Conservation (phyloP, 768 basidiomycete genomes). For the Boletus vermiculosoides region DNA sequence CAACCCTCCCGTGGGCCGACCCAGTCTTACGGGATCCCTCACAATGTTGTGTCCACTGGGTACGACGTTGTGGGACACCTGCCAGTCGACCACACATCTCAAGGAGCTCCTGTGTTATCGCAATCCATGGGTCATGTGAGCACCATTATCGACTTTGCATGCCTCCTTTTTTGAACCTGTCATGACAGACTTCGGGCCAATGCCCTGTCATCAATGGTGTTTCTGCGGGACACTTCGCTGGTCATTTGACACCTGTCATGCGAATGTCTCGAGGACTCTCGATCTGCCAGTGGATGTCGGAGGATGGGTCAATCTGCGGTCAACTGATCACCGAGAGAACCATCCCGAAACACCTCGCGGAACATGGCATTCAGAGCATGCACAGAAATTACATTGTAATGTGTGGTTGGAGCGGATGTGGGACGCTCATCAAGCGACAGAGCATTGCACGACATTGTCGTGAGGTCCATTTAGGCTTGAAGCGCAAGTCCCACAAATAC, state of each 20-base stretch:
- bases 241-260: background rate
- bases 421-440: background rate
- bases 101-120: background rate
- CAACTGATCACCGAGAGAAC: background rate
- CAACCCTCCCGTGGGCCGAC: background rate
- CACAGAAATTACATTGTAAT: background rate
- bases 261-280: background rate
- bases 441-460: conserved; percentile 12
- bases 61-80: background rate
- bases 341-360: conserved; percentile 9
- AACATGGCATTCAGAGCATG: conserved; percentile 12
- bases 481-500: background rate
- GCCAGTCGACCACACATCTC: background rate
- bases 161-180: background rate
- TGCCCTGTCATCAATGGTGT: background rate
- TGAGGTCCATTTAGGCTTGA: conserved; percentile 16
- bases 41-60: too few species aligned
- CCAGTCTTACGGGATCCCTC: background rate
- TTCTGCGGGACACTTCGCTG: background rate
- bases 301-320: background rate
- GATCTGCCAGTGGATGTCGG: conserved; percentile 1
- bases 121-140: conserved; percentile 6
- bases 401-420: conserved; percentile 15
- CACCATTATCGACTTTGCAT: background rate
- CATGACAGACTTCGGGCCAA: background rate